Conservation (phyloP, 495 filamentous ascomycete genomes). For the Tuber microsphaerosporum region DNA sequence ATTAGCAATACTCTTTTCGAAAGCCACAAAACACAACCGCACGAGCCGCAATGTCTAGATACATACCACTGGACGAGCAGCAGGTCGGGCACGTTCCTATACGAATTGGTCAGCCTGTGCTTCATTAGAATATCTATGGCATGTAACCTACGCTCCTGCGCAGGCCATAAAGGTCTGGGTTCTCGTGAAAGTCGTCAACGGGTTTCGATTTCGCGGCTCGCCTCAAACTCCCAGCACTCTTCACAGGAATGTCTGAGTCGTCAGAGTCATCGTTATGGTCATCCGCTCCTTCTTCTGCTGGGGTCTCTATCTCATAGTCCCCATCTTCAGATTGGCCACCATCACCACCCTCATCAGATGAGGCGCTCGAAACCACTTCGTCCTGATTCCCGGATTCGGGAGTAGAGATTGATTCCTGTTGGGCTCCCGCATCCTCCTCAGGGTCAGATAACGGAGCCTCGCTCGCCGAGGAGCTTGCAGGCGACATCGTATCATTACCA, state of each 20-base stretch:
- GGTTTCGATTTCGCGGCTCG: constrained; percentile 73
- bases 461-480: constrained; percentile 34
- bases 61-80: constrained; percentile 47
- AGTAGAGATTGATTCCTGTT: constrained; percentile 35
- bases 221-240: constrained; percentile 43
- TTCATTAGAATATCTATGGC: constrained; percentile 4
- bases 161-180: constrained; percentile 93
- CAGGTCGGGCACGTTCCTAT: constrained; percentile 52
- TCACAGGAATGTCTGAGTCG: constrained; percentile 6
- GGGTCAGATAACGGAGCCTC: constrained; percentile 38
- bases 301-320: constrained; percentile 40
- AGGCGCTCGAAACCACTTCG: constrained; percentile 34
- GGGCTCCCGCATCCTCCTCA: constrained; percentile 33
- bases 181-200: constrained; percentile 76
- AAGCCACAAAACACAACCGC: neutral
- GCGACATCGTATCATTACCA: constrained; percentile 22
- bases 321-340: constrained; percentile 37
- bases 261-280: constrained; percentile 35
- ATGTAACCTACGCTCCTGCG: constrained; percentile 68
- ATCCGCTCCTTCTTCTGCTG: constrained; percentile 30
- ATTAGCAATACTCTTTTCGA: constrained; percentile 38
- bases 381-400: constrained; percentile 36
- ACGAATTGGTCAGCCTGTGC: constrained; percentile 42
- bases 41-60: constrained; percentile 6
- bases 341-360: constrained; percentile 36